Conservation (phyloP, 805 yeast genomes). For the Suhomyces sp. region DNA sequence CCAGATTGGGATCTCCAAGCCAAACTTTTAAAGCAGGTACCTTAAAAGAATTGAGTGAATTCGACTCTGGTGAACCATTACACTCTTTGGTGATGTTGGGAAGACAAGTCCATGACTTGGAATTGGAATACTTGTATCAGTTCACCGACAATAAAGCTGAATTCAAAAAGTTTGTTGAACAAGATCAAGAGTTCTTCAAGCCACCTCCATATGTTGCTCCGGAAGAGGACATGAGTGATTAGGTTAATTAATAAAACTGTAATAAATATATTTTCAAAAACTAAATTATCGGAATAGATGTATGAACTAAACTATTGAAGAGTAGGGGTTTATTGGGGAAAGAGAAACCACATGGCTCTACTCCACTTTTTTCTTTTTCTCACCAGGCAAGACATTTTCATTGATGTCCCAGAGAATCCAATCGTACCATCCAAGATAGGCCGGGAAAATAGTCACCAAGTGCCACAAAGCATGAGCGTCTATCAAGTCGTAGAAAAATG, state of each 20-base stretch:
- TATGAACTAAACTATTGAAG: too few relatives aligned
- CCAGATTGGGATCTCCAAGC: slow-evolving; percentile 83
- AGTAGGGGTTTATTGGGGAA: too few relatives aligned
- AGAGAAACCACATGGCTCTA: too few relatives aligned
- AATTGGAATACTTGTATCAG: slow-evolving; percentile 77
- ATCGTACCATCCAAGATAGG: slow-evolving; percentile 43
- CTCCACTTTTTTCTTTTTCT: too few relatives aligned
- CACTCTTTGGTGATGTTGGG: slow-evolving; percentile 92
- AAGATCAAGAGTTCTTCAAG: slow-evolving; percentile 69
- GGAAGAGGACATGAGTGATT: too few relatives aligned
- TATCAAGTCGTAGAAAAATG: slow-evolving; percentile 54
- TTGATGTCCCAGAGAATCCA: slow-evolving; percentile 45
- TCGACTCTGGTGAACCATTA: slow-evolving; percentile 91
- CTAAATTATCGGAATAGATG: too few relatives aligned
- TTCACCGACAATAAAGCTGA: slow-evolving; percentile 63
- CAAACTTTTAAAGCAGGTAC: slow-evolving; percentile 87
- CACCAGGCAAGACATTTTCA: slow-evolving; percentile 29
- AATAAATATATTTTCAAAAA: too few relatives aligned
- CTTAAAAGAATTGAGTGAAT: slow-evolving; percentile 68
- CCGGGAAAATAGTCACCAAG: slow-evolving; percentile 63
- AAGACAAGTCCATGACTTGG: slow-evolving; percentile 90
- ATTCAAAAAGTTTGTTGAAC: slow-evolving; percentile 40
- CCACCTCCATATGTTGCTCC: slow-evolving; percentile 66
- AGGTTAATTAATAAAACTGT: too few relatives aligned
- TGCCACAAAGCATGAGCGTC: slow-evolving; percentile 98